Evolutionary conservation across 73 alveolate species (phyloP).

Genomic region (Halteria grandinella): DNA sequence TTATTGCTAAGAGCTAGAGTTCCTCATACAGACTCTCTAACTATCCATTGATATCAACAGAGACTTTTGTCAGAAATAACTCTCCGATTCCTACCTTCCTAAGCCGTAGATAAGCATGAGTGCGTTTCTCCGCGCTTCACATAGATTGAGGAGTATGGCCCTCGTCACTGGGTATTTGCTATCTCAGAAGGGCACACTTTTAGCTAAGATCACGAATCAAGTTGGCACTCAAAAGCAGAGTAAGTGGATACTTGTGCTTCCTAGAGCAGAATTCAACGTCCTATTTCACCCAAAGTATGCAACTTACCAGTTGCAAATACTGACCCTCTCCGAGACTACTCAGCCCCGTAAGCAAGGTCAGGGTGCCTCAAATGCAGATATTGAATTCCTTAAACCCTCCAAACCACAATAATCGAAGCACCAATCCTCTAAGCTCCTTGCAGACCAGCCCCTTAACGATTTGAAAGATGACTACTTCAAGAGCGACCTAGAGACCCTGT

Average conservation of each 20-base stretch:
- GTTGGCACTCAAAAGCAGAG: neutral
- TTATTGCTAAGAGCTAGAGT: conserved; percentile 34
- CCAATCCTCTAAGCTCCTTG: too few species aligned
- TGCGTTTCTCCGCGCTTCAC: conserved; percentile 34
- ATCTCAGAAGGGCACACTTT: neutral
- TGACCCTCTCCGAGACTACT: too few species aligned
- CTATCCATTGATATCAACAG: conserved; percentile 5
- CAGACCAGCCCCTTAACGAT: too few species aligned
- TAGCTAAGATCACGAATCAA: conserved; percentile 11
- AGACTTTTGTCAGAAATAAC: neutral
- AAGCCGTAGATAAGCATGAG: neutral
- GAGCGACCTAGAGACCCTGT: too few species aligned
- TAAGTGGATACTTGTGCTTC: conserved; percentile 25
- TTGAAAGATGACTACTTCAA: too few species aligned
- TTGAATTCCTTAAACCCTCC: too few species aligned
- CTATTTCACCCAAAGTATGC: conserved; percentile 36
- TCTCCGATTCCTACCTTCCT: too few species aligned
- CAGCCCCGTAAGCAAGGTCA: too few species aligned
- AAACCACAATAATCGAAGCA: too few species aligned
- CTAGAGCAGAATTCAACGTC: neutral
- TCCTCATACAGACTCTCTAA: conserved; percentile 9
- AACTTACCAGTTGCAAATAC: too few species aligned
- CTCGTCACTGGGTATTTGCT: conserved; percentile 28
- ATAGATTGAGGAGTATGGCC: conserved; percentile 25
- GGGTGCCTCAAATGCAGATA: conserved; percentile 29